These are phyloP conservation scores for Pseudoturritis turrita DNA, from an alignment of 345 rosid genomes.

Conservation along the genomic window DNA sequence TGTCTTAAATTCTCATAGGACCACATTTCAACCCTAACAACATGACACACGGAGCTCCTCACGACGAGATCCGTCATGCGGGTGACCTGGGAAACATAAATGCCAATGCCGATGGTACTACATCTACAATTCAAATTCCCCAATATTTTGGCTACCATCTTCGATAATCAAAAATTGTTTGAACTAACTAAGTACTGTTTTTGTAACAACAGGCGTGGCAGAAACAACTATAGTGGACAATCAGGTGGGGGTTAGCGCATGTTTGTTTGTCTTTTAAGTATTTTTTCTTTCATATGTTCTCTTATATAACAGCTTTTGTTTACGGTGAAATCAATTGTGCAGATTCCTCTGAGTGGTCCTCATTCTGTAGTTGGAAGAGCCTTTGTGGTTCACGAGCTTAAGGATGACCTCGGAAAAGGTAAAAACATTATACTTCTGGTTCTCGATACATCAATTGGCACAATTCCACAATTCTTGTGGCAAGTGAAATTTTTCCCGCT, in stretches of 20 bases:
- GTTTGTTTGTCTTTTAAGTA: background rate
- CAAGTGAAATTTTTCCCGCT: background rate
- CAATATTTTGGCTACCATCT: background rate
- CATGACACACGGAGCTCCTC: slow-evolving; percentile 94
- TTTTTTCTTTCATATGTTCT: background rate
- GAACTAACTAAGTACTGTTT: background rate
- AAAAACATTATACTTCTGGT: background rate
- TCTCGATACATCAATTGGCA: background rate
- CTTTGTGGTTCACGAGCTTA: slow-evolving; percentile 91
- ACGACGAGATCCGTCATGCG: slow-evolving; percentile 93
- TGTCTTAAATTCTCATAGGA: slow-evolving; percentile 37
- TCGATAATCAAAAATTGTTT: background rate
- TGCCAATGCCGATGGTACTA: slow-evolving; percentile 84
- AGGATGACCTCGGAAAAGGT: slow-evolving; percentile 98
- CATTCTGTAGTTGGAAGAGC: slow-evolving; percentile 87
- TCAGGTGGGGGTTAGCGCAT: slow-evolving; percentile 40
- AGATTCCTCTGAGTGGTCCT: slow-evolving; percentile 84
- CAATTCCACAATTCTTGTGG: background rate
- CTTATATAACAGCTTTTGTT: background rate
- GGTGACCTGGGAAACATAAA: slow-evolving; percentile 99
- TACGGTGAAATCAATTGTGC: slow-evolving; percentile 12
- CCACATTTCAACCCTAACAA: slow-evolving; percentile 90
- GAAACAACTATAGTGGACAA: slow-evolving; percentile 81
- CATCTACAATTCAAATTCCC: background rate
- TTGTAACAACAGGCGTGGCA: slow-evolving; percentile 62